phyloP scores from a whole-genome alignment of 352 stramenopile species.

The Phytophthora uliginosa region DNA sequence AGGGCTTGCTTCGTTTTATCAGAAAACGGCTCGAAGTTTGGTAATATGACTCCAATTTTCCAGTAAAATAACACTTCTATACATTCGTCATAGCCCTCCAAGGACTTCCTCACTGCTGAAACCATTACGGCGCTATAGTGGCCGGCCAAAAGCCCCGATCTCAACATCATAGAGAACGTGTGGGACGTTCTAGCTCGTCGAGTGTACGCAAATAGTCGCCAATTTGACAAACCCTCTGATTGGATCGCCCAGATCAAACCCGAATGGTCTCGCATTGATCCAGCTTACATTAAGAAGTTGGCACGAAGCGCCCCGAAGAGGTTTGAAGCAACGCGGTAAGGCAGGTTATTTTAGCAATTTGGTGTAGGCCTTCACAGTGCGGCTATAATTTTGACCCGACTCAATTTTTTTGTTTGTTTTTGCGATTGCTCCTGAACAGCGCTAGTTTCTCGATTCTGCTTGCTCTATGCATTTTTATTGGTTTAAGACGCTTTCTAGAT shows the following conservation, averaged over 20 bases:
- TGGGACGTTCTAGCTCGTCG: conserved; percentile 19
- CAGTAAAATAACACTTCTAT: neutral
- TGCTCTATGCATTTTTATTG: too few relatives aligned
- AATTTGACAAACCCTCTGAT: conserved; percentile 25
- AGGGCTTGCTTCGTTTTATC: neutral
- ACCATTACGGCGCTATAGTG: neutral
- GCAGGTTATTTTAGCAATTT: too few relatives aligned
- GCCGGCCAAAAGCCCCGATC: conserved; percentile 10
- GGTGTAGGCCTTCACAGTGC: too few relatives aligned
- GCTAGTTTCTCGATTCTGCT: too few relatives aligned
- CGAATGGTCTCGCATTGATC: conserved; percentile 7
- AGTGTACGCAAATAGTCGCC: conserved; percentile 22
- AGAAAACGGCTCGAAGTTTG: neutral
- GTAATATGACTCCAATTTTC: neutral
- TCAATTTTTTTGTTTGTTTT: too few relatives aligned
- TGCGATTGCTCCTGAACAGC: too few relatives aligned
- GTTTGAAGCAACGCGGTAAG: conserved; percentile 3
- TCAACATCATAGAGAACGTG: conserved; percentile 39
- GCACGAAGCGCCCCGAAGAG: conserved; percentile 8
- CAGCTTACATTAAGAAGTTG: neutral
- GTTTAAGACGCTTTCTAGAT: too few relatives aligned
- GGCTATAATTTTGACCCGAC: too few relatives aligned
- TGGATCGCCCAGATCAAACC: conserved; percentile 11
- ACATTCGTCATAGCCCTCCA: neutral
- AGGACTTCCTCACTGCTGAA: neutral